Evolutionary conservation across 148 eudicot species (phyloP), one percentile per base, ranked within the genome.

Genomic region (Camellia lanceoleosa): DNA sequence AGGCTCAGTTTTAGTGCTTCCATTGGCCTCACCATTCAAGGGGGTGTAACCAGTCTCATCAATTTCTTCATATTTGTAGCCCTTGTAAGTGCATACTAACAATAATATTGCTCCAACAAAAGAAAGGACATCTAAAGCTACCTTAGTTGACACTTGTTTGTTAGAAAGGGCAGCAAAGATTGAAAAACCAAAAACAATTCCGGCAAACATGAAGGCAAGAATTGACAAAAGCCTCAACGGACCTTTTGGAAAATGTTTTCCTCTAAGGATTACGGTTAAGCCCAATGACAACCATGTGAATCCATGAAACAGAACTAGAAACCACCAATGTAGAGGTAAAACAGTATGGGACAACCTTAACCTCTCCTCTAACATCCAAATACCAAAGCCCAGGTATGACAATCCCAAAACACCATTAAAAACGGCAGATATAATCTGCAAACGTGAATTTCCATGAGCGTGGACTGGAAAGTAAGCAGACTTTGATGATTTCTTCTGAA

Each of bases 61-160:
- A 68, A 73, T 76, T 70, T 77, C 91, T 46, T 86, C 90, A 78
- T 67, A 59, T 58, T 80, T 80, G 71, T 65, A 86, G 8, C 91
- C 92, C 83, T 83, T 92, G 80, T 87, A 94, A 58, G 94, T 82
- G 79, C 97, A 89, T 23, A 89, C 71, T 78, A 94, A 65, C 82
- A 94, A 68, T 60, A 94, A 83, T 82, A 86, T 66, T 30, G 90
- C 92, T 83, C 97, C 98, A 71, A 92, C 20, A 84, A 92, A 89
- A 61, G 88, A 84, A 2, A 87, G n/a, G 30, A 84, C 64, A 86
- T 94, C 98, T 56, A 91, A 87, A 65, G 72, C 87, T 60, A 67
- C 83, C 81, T 89, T 91, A 44, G 85, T 18, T n/a, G 90, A 83
- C n/a, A 74, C 73, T 71, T 88, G 84, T 72, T 83, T 86, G 70